Evolutionary conservation across 495 filamentous ascomycete genomes (phyloP).

Genomic region (Aspergillus sparsus): DNA sequence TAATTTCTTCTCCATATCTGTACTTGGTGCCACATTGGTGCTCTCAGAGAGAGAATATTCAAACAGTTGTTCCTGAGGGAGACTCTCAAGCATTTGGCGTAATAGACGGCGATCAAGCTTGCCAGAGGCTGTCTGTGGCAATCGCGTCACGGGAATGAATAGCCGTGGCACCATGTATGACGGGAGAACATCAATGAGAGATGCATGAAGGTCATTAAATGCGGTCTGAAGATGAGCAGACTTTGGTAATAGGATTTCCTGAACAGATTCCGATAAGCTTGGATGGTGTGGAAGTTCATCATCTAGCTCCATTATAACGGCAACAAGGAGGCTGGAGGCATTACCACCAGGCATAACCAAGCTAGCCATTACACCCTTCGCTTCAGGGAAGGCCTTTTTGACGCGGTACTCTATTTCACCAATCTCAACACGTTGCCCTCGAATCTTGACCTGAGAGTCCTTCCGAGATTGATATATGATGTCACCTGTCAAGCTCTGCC

Average conservation of each 20-base stretch:
- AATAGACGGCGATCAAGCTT: conserved; percentile 6
- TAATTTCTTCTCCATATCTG: conserved; percentile 1
- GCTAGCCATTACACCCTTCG: conserved; percentile 1
- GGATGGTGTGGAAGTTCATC: neutral
- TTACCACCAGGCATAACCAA: neutral
- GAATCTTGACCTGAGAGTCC: conserved; percentile 18
- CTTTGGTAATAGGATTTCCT: conserved; percentile 7
- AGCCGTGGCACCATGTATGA: conserved; percentile 6
- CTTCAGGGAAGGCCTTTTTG: neutral
- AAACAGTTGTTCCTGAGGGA: neutral
- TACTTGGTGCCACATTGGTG: conserved; percentile 1
- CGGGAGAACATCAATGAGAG: neutral
- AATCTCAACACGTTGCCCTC: conserved; percentile 18
- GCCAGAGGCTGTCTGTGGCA: conserved; percentile 2
- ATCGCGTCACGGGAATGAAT: neutral
- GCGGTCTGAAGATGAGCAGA: conserved; percentile 3
- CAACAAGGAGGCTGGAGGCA: neutral
- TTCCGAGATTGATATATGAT: conserved; percentile 11
- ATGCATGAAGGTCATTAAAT: neutral
- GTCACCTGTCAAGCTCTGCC: neutral
- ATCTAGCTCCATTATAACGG: neutral
- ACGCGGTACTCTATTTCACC: conserved; percentile 15
- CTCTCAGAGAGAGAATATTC: conserved; percentile 2
- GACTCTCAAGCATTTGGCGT: neutral
- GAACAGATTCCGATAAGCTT: neutral